Base-by-base conservation (phyloP, 2,329 filamentous ascomycete species). In the Triangularia setosa region DNA sequence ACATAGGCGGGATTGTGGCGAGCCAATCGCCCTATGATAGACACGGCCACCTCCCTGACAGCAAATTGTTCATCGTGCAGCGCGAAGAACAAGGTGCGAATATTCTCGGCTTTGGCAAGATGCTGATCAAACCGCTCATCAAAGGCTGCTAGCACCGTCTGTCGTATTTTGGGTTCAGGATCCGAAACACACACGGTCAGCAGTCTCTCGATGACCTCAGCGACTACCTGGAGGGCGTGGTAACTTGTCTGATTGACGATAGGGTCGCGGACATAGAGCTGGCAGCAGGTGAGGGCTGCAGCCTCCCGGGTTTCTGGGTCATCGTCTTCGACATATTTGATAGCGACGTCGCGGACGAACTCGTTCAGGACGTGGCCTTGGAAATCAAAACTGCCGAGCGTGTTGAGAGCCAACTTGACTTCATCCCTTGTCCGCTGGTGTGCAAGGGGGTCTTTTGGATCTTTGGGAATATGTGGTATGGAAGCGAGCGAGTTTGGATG, bases 211-310 rank as follows among this genome's bases (percentile, higher is more conserved):
- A 99, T 97, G 30, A 99, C 95, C 75, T 99, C 95, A 62, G 94
- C 92, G 55, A 99, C 96, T 27, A 99, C 95, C 75, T 97, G 93
- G 48, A 98, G 91, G 0, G 95, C 94, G 75, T 99, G 95, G 69
- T 94, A 92, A 75, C 95, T 98, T 6, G 94, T 97, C 78, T 99
- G 95, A 72, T 97, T 95, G 72, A 99, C 93, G 69, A 99, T 98
- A 0, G 95, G 95, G 74, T 99, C 96, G 71, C 92, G 89, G 55
- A 98, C 91, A 73, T 98, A 98, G 55, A 99, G 86, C 76, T 99
- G 96, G 74, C 96, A 99, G 78, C 95, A 98, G 4, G 96, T 99
- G 66, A 99, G 82, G 16, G 95, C 93, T 2, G 95, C 94, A 16
- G 95, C 95, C 77, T 97, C 94, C 65, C 95, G 88, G 59, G 97